Evolutionary conservation across 2,329 filamentous ascomycete genomes (phyloP).

Genomic region (Alternaria dauci): DNA sequence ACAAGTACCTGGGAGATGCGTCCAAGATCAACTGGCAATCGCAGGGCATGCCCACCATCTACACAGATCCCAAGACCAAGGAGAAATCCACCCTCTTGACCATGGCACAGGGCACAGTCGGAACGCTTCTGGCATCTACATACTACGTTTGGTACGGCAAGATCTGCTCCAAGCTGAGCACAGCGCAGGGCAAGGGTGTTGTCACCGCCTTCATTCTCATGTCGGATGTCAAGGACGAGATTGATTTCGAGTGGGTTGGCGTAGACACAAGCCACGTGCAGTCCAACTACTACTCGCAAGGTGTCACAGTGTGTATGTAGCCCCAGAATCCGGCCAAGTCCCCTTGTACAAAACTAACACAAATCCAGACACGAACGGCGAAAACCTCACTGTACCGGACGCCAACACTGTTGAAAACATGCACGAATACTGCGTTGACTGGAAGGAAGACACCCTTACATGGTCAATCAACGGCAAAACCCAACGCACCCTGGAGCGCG

Average conservation of each 20-base stretch:
- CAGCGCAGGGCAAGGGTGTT: constrained; percentile 83
- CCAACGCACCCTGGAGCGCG: constrained; percentile 76
- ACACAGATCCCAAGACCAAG: constrained; percentile 60
- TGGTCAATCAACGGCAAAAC: constrained; percentile 87
- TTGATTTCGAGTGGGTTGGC: constrained; percentile 95
- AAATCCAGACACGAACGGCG: constrained; percentile 73
- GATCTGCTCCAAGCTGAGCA: constrained; percentile 84
- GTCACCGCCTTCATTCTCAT: constrained; percentile 97
- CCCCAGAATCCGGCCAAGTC: not conserved
- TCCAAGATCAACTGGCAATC: constrained; percentile 85
- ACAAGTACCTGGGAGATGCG: constrained; percentile 86
- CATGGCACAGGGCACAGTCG: constrained; percentile 85
- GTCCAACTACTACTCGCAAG: constrained; percentile 98
- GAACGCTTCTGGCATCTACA: constrained; percentile 84
- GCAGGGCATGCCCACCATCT: constrained; percentile 75
- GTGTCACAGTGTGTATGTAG: constrained; percentile 83
- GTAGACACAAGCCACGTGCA: constrained; percentile 79
- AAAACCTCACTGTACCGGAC: constrained; percentile 67
- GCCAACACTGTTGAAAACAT: constrained; percentile 76
- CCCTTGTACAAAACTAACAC: constrained; percentile 21
- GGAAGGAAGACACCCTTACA: constrained; percentile 84
- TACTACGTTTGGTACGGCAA: constrained; percentile 98
- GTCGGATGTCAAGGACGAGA: constrained; percentile 96
- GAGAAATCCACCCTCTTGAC: constrained; percentile 72
- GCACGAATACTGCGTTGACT: constrained; percentile 93